Conservation (phyloP, 2,329 filamentous ascomycete species). For the Fusarium armeniacum region DNA sequence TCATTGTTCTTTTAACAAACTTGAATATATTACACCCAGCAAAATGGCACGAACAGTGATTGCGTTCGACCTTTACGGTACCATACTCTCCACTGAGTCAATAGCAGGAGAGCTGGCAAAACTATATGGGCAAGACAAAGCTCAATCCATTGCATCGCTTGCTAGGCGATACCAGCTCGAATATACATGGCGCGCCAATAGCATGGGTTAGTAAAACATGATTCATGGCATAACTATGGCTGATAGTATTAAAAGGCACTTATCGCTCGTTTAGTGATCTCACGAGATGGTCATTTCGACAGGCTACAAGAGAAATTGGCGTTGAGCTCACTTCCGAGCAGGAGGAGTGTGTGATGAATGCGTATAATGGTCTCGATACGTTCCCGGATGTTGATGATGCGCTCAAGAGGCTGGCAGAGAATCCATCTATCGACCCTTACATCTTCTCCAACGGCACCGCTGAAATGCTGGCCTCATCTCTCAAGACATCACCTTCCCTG, state of each 20-base stretch:
- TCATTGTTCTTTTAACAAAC: neutral
- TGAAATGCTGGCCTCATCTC: constrained; percentile 72
- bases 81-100: constrained; percentile 78
- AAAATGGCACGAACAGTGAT: constrained; percentile 62
- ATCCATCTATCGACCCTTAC: constrained; percentile 64
- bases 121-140: constrained; percentile 70
- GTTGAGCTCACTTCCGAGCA: constrained; percentile 60
- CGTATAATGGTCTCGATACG: constrained; percentile 73
- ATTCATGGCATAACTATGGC: neutral
- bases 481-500: constrained; percentile 64
- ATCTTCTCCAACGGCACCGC: constrained; percentile 80
- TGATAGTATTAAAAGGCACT: constrained; percentile 59
- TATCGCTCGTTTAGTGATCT: constrained; percentile 68
- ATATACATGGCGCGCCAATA: constrained; percentile 82
- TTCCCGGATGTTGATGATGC: constrained; percentile 74
- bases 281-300: constrained; percentile 71
- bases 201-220: constrained; percentile 71
- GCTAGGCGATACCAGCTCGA: constrained; percentile 81
- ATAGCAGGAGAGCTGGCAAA: constrained; percentile 71
- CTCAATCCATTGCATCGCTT: constrained; percentile 67
- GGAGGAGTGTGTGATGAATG: constrained; percentile 68
- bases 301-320: constrained; percentile 72
- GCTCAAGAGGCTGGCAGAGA: constrained; percentile 62
- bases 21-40: neutral
- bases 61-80: constrained; percentile 83